phyloP scores from a whole-genome alignment of 2,329 filamentous ascomycete genomes.

The Epichloe gansuensis region DNA sequence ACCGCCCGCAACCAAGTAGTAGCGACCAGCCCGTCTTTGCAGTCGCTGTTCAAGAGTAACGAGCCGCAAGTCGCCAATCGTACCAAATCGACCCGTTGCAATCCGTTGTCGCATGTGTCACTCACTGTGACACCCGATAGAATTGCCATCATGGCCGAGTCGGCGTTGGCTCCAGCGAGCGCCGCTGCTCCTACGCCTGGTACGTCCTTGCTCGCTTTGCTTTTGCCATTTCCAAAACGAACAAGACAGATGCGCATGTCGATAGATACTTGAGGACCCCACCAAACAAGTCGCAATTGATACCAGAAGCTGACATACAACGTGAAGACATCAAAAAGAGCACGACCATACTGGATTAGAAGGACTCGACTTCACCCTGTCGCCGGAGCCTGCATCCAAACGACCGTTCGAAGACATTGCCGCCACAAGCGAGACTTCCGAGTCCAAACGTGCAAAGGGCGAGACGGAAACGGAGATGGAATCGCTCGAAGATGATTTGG shows the following conservation, averaged over 20 bases:
- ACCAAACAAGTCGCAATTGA: no score
- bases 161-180: slow-evolving; percentile 24
- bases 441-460: slow-evolving; percentile 24
- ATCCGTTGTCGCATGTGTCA: slow-evolving; percentile 11
- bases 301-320: background rate
- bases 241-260: background rate
- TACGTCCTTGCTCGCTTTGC: slow-evolving; percentile 14
- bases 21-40: slow-evolving; percentile 9
- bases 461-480: slow-evolving; percentile 16
- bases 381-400: slow-evolving; percentile 25
- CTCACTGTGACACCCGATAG: slow-evolving; percentile 15
- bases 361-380: slow-evolving; percentile 22
- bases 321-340: slow-evolving; percentile 27
- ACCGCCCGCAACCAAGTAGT: slow-evolving; percentile 19
- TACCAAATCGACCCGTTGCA: background rate
- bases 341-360: slow-evolving; percentile 19
- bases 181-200: slow-evolving; percentile 23
- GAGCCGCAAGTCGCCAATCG: background rate
- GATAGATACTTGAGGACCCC: background rate
- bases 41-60: slow-evolving; percentile 5
- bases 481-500: slow-evolving; percentile 24
- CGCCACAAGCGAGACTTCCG: slow-evolving; percentile 17
- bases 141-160: slow-evolving; percentile 29
- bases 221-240: background rate
- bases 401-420: slow-evolving; percentile 22